Conservation (phyloP, 225 moss, liverwort and hornwort species). For the Sphagnum contortum region DNA sequence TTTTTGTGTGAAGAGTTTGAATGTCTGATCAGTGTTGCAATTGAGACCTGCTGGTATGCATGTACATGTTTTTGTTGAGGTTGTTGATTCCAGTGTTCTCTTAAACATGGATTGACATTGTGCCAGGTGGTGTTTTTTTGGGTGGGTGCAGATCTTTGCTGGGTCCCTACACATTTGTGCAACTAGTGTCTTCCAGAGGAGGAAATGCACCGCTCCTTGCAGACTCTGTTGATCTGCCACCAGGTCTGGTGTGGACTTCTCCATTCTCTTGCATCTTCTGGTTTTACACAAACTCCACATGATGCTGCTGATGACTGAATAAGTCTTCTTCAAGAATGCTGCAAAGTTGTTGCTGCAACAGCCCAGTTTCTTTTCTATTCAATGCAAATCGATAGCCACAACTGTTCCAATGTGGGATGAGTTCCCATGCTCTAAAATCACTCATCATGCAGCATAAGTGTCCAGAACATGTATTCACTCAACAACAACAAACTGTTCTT, state of each 20-base stretch:
- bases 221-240: neutral
- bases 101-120: no score
- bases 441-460: no score
- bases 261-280: conserved; percentile 9
- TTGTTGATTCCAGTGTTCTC: neutral
- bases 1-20: neutral
- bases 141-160: conserved; percentile 1
- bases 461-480: no score
- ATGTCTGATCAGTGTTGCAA: neutral
- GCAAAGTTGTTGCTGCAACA: no score
- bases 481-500: no score
- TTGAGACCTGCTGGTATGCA: neutral
- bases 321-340: no score
- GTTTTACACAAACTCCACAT: conserved; percentile 2
- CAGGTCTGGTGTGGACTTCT: neutral
- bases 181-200: conserved; percentile 10
- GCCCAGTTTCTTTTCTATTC: no score
- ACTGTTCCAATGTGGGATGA: no score
- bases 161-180: conserved; percentile 10
- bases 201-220: neutral
- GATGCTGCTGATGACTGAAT: no score
- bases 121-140: neutral
- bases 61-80: neutral
- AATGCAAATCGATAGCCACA: no score
- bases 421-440: no score